Percentiles rank a stretch among this genome's conserved stretches.
phyloP scores from a whole-genome alignment of 2,329 filamentous ascomycete species.

The Aspergillus tanneri region DNA sequence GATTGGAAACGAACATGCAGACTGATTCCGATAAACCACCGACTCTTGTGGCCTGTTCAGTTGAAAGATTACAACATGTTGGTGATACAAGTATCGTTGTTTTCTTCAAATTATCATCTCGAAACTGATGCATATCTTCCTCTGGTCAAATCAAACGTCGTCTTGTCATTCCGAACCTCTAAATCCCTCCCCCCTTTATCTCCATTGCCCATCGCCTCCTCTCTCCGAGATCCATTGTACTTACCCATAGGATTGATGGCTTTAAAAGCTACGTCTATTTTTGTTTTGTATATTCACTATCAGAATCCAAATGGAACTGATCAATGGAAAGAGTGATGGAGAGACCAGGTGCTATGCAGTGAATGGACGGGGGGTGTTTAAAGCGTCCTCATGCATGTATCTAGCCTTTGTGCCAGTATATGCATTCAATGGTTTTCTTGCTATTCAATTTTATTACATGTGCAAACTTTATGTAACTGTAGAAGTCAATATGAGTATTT shows the following conservation, averaged over 20 bases:
- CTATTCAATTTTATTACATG: neutral
- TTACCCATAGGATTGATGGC: too few species aligned
- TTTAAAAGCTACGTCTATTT: too few species aligned
- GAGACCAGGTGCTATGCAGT: too few species aligned
- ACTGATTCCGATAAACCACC: conserved; percentile 4
- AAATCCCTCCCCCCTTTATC: neutral
- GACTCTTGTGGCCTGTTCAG: neutral
- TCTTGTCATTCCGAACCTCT: neutral
- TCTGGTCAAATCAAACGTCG: neutral
- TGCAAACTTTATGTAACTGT: neutral
- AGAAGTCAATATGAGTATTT: too few species aligned
- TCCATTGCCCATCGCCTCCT: neutral
- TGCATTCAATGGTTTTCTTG: conserved; percentile 3
- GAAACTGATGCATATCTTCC: neutral
- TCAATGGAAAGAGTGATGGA: too few species aligned
- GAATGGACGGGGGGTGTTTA: conserved; percentile 5
- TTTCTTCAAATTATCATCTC: neutral
- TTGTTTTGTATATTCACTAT: too few species aligned
- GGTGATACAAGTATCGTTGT: neutral
- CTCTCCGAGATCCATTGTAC: too few species aligned
- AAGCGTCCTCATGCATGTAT: conserved; percentile 12
- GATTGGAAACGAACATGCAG: too few species aligned
- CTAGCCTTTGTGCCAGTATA: conserved; percentile 11
- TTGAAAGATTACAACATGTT: neutral
- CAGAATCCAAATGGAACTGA: too few species aligned